Evolutionary conservation across 805 yeast genomes (phyloP).

Genomic region (Kodamaea leandrae): DNA sequence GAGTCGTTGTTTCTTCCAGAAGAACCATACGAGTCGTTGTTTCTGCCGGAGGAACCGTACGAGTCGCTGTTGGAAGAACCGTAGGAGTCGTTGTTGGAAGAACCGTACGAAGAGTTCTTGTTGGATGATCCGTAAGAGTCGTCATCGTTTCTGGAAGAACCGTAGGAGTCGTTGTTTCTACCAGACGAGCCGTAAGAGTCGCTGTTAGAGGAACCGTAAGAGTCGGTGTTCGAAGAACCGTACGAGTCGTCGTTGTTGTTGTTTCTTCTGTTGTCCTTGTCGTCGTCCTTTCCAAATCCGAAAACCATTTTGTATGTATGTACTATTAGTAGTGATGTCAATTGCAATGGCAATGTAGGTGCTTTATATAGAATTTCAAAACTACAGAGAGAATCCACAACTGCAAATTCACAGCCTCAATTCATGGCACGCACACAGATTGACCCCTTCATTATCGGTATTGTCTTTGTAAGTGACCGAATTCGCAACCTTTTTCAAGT

Average conservation of each 20-base stretch:
- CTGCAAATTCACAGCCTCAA: neutral
- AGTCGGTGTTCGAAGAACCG: conserved; percentile 15
- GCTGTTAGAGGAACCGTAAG: conserved; percentile 16
- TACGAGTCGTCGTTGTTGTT: conserved; percentile 16
- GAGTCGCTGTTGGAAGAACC: conserved; percentile 12
- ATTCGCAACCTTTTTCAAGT: neutral
- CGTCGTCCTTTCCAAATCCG: conserved; percentile 31
- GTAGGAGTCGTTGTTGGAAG: conserved; percentile 14
- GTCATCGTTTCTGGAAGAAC: conserved; percentile 13
- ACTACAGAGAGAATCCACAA: conserved; percentile 2
- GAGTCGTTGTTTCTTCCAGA: conserved; percentile 14
- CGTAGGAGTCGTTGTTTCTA: conserved; percentile 13
- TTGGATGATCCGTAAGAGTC: conserved; percentile 23
- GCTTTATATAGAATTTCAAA: conserved; percentile 2
- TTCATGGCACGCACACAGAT: neutral
- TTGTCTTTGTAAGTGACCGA: neutral
- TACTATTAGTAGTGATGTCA: neutral
- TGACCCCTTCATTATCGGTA: neutral
- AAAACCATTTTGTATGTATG: conserved; percentile 27
- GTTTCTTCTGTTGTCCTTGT: conserved; percentile 16
- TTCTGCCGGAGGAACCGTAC: conserved; percentile 23
- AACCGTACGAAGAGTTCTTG: conserved; percentile 14
- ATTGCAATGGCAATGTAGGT: neutral
- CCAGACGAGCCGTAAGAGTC: conserved; percentile 21
- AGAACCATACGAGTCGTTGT: conserved; percentile 23